Evolutionary conservation across 78 protist genomes (phyloP), one percentile per base, ranked within the genome.

Genomic region (Dictyostelium purpureum): DNA sequence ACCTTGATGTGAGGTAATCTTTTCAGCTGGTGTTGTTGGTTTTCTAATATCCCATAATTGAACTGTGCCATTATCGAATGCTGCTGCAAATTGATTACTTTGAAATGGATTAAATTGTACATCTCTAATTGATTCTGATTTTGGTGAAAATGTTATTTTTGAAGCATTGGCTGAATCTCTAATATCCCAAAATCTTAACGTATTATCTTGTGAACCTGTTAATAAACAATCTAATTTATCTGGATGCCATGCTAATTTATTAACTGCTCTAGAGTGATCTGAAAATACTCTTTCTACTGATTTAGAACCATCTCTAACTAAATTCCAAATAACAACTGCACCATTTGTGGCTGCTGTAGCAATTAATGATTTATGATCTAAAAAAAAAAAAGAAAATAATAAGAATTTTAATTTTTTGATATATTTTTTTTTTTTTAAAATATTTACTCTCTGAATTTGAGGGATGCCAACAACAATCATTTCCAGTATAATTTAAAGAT

Each of bases 341-440:
- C 97, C 96, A 76, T 89, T 96, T 28, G 95, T 88, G 37, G 97
- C 95, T 42, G 95, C 97, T 35, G 96, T 93, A n/a, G 97, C 96
- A 4, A 96, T 83, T 45, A 88, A 38, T 10, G 57, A 52, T 75
- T 76, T 89, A 71, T 89, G 77, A 69, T 63, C 95, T 93, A 65
- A 54, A 16, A 45, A 19, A 12, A 9, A 10, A 16, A 6, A 66
- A 37, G 31, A n/a, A 37, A 16, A 66, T 19, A 6, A 24, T 38
- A 2, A 33, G 6, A 5, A 38, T 14, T 28, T 42, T 18, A 42
- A 18, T 42, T 19, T 19, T 42, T 42, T 4, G 5, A 42, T 42
- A 40, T 6, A 12, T 45, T n/a, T 37, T 65, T 65, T 33, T 37
- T 37, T 33, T 35, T 35, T 65, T 6, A 9, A 37, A 21, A 24